phyloP scores from a whole-genome alignment of 1,139 yeast species.

The Suhomyces maxii region DNA sequence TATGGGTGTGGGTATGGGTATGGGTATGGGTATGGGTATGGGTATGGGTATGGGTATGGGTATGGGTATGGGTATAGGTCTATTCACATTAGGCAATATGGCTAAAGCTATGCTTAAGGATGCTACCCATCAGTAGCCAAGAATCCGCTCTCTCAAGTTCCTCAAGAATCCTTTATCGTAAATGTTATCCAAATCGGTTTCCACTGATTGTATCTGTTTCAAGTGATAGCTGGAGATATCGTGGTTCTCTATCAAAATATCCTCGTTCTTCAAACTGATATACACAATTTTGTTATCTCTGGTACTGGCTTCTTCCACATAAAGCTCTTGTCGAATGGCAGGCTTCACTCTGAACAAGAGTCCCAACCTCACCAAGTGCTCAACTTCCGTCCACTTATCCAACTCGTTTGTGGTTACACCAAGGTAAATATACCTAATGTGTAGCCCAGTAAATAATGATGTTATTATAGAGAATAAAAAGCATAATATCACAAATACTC shows the following conservation, averaged over 20 bases:
- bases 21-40: too few relatives aligned
- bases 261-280: conserved; percentile 30
- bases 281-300: conserved; percentile 20
- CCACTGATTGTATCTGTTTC: conserved; percentile 36
- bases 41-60: too few relatives aligned
- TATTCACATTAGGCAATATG: too few relatives aligned
- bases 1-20: too few relatives aligned
- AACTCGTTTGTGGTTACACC: conserved; percentile 94
- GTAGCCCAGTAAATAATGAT: conserved; percentile 58
- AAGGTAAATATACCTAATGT: conserved; percentile 59
- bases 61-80: too few relatives aligned
- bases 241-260: conserved; percentile 19
- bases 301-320: conserved; percentile 21
- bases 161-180: conserved; percentile 66
- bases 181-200: conserved; percentile 53
- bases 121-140: not conserved
- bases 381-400: conserved; percentile 78
- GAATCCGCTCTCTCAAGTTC: conserved; percentile 43
- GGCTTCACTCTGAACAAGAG: conserved; percentile 23
- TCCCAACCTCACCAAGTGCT: conserved; percentile 51
- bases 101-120: too few relatives aligned
- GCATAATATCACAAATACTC: conserved; percentile 55
- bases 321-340: conserved; percentile 13
- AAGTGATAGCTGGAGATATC: conserved; percentile 18
- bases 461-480: conserved; percentile 54